Evolutionary conservation across 805 yeast genomes (phyloP), one percentile per base, ranked within the genome.

Genomic region (Vanderwaltozyma verrucispora): DNA sequence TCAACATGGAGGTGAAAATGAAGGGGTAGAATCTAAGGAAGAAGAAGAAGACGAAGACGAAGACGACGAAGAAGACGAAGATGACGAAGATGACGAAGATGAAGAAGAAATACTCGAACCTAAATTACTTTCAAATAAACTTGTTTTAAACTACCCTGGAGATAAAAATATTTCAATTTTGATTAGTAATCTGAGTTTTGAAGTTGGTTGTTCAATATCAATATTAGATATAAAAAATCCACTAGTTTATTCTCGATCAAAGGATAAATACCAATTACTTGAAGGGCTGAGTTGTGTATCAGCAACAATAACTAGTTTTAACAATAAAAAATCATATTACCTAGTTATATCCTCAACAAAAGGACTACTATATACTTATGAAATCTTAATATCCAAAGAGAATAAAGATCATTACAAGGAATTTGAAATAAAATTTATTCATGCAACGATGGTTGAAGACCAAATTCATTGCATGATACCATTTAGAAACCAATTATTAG

Each of bases 401-500:
- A 17, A 56, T 58, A 6, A 54, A 47, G 28, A 66, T 13, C 28
- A 37, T 15, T 20, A 30, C 16, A 33, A 14, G 18, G 13, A 15
- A 58, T 66, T n/a, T 46, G 26, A 56, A 2, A 40, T 84, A 18
- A 53, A 61, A 23, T 63, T 74, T 23, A 47, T 78, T 4, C 92
- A 88, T 55, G 64, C 65, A 37, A 86, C 96, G 0, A 51, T 57
- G 12, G 58, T 80, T 0, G 76, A 72, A 4, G 61, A 50, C 6
- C 60, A 64, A 2, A 73, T 75, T 0, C 44, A 65, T 21, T 65
- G 81, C 0, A 47, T 88, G 54, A 46, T 56, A 1, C 59, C 64
- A 10, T 85, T 84, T 54, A 69, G 71, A 34, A 83, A 78, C 0
- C 68, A 67, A 42, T 53, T 87, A 2, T 55, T 87, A 1, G 79